These are phyloP conservation scores for Prorocentrum cordatum DNA, from an alignment of 169 alveolate genomes.

Conservation along the genomic window DNA sequence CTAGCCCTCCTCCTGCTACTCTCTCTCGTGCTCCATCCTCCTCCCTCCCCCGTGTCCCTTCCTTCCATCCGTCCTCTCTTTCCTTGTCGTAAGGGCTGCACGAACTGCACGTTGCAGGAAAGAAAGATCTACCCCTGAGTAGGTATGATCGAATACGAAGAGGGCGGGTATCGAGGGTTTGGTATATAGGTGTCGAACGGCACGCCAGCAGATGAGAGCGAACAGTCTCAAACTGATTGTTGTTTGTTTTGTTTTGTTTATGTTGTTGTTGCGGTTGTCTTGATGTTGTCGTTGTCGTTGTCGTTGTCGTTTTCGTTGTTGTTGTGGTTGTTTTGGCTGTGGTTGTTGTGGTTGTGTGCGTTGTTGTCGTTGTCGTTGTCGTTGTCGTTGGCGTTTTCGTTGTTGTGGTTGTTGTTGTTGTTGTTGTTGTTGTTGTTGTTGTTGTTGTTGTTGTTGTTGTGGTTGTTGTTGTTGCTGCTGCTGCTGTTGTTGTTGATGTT, in stretches of 20 bases:
- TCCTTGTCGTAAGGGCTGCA: too few species aligned
- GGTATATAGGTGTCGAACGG: too few species aligned
- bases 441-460: neutral
- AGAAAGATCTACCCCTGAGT: too few species aligned
- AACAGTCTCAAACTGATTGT: too few species aligned
- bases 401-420: neutral
- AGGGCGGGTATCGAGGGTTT: too few species aligned
- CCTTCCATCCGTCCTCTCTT: too few species aligned
- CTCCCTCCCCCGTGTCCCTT: too few species aligned
- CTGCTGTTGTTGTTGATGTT: neutral
- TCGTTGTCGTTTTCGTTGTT: neutral
- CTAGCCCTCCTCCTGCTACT: too few species aligned
- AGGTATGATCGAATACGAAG: too few species aligned
- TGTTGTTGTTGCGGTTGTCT: neutral
- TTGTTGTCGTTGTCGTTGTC: neutral
- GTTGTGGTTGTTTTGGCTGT: neutral
- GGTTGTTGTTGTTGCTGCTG: neutral
- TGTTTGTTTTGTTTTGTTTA: neutral
- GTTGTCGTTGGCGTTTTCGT: neutral
- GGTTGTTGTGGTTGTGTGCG: neutral
- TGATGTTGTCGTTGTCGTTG: neutral
- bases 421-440: neutral
- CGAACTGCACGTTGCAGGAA: too few species aligned
- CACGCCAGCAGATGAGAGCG: too few species aligned
- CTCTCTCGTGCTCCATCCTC: too few species aligned